Conservation (phyloP, 352 stramenopile genomes). For the Albugo laibachii region DNA sequence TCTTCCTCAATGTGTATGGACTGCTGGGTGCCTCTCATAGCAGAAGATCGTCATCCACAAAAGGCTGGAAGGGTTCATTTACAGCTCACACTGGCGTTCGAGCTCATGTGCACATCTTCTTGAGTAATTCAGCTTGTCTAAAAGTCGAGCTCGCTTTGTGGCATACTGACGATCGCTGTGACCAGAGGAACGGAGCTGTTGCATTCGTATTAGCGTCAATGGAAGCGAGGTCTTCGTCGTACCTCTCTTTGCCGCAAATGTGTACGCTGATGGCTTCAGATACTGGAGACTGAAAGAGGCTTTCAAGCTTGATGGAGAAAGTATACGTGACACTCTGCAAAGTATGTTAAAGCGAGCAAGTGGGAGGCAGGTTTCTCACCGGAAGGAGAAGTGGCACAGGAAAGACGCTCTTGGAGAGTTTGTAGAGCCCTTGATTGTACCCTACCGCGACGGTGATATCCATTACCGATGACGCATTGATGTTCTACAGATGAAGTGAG, state of each 20-base stretch:
- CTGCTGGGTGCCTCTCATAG: background rate
- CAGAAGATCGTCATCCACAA: background rate
- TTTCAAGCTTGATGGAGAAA: slow-evolving; percentile 33
- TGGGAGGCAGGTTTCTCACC: slow-evolving; percentile 10
- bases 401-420: slow-evolving; percentile 39
- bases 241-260: slow-evolving; percentile 70
- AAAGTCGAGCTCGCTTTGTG: slow-evolving; percentile 44
- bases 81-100: background rate
- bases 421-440: slow-evolving; percentile 60
- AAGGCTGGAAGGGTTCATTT: slow-evolving; percentile 1
- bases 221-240: background rate
- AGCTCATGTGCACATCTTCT: background rate
- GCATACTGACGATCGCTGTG: slow-evolving; percentile 67
- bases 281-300: slow-evolving; percentile 36
- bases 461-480: slow-evolving; percentile 36
- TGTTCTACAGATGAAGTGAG: slow-evolving; percentile 17
- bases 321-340: background rate
- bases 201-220: background rate
- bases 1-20: too few species aligned
- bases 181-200: slow-evolving; percentile 54
- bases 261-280: slow-evolving; percentile 67
- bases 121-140: slow-evolving; percentile 7
- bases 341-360: background rate
- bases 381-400: slow-evolving; percentile 48
- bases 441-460: slow-evolving; percentile 50